Percentiles rank a stretch among this genome's conserved stretches.
phyloP scores from a whole-genome alignment of 1,139 yeast genomes.

The Kodamaea sp. region DNA sequence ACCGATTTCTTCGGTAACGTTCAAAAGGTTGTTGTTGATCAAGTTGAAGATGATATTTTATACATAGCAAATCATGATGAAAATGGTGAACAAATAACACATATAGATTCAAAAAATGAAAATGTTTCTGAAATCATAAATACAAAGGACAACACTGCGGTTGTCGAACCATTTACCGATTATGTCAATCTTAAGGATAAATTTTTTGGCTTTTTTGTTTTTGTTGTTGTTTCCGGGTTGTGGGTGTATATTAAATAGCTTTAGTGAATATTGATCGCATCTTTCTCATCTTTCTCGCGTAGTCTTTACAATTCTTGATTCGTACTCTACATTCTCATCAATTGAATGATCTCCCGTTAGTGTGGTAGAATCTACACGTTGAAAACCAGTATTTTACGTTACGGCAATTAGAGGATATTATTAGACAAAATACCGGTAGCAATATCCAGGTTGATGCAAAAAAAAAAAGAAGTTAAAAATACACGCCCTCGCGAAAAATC shows the following conservation, averaged over 20 bases:
- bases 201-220: conserved; percentile 5
- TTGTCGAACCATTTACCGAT: not conserved
- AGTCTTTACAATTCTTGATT: no score
- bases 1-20: conserved; percentile 96
- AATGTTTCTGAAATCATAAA: not conserved
- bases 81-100: conserved; percentile 11
- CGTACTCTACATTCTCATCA: no score
- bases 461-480: no score
- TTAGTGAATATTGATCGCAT: no score
- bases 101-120: not conserved
- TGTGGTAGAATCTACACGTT: no score
- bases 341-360: no score
- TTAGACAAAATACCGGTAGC: no score
- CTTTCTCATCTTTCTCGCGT: no score
- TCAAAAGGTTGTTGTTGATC: conserved; percentile 73
- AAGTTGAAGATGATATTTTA: conserved; percentile 45
- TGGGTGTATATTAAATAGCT: conserved; percentile 7
- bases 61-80: conserved; percentile 29
- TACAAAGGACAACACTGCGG: not conserved
- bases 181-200: conserved; percentile 4
- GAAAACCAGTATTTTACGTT: no score
- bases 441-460: no score
- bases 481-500: no score
- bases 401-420: no score
- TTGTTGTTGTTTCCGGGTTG: conserved; percentile 3